These are phyloP conservation scores for Eucalyptus rudis DNA, from an alignment of 345 rosid genomes.

Conservation along the genomic window DNA sequence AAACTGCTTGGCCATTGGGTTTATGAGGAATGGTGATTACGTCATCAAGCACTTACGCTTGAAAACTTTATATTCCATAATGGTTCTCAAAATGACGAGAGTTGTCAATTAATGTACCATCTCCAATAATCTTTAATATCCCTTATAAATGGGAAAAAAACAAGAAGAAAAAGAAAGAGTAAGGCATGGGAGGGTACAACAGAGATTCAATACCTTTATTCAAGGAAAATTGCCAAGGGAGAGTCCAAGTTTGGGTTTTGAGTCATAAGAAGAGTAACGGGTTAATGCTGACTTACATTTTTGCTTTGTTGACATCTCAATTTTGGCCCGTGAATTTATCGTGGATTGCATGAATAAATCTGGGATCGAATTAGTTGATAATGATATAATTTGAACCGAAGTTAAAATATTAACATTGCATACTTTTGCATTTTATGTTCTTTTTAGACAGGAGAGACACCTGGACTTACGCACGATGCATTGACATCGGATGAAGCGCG, in stretches of 20 bases:
- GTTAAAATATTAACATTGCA: background rate
- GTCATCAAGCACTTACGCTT: background rate
- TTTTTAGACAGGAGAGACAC: accelerated
- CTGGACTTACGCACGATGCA: accelerated
- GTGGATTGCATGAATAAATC: background rate
- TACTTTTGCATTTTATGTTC: background rate
- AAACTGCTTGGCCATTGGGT: background rate
- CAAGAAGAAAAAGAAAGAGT: background rate
- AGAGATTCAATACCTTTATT: accelerated
- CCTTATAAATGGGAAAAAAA: background rate
- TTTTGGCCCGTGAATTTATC: background rate
- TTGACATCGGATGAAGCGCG: accelerated
- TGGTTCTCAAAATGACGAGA: background rate
- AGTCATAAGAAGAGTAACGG: accelerated
- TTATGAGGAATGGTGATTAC: background rate
- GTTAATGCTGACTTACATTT: accelerated
- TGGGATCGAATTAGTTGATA: background rate
- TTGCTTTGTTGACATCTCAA: background rate
- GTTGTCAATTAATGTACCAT: background rate
- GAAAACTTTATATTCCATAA: background rate
- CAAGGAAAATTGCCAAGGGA: accelerated
- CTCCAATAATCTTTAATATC: background rate
- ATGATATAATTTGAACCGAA: background rate
- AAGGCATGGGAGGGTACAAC: background rate
- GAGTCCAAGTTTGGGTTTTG: accelerated